Percentiles rank a stretch among this genome's conserved stretches.
Conservation (phyloP, 108 stramenopile species). For the Epipyxis sp. region DNA sequence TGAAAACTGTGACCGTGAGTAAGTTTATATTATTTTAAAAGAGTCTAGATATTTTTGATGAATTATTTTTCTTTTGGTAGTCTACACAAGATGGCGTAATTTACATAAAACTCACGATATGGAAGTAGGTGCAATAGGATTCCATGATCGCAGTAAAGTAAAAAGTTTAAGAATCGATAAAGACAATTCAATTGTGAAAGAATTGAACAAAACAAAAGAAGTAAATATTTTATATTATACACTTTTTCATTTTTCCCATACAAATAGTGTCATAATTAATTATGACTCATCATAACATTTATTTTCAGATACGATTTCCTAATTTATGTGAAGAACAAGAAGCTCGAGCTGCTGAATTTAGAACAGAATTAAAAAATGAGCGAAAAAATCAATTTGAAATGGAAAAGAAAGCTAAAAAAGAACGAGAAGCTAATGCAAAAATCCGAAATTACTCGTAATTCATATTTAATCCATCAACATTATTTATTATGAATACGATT, state of each 20-base stretch:
- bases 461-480: not conserved
- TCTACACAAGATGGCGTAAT: constrained; percentile 64
- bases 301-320: constrained; percentile 44
- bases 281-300: too few species aligned
- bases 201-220: constrained; percentile 51
- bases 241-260: not conserved
- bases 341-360: constrained; percentile 27
- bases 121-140: constrained; percentile 64
- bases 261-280: not conserved
- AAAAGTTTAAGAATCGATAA: constrained; percentile 52
- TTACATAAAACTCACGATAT: constrained; percentile 56
- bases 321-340: constrained; percentile 44
- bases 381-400: constrained; percentile 9
- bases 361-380: not conserved
- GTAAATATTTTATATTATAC: not conserved
- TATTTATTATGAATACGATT: not conserved
- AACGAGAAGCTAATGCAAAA: constrained; percentile 30
- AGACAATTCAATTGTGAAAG: constrained; percentile 56
- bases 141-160: constrained; percentile 55
- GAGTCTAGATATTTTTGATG: not conserved
- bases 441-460: constrained; percentile 46
- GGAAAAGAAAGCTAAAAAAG: constrained; percentile 31
- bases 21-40: not conserved
- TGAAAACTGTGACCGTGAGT: constrained; percentile 44
- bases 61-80: constrained; percentile 9